Evolutionary conservation across 371 early-diverging fungal species (phyloP), one percentile per base, ranked within the genome.

Genomic region (Enterocytospora artemiae): DNA sequence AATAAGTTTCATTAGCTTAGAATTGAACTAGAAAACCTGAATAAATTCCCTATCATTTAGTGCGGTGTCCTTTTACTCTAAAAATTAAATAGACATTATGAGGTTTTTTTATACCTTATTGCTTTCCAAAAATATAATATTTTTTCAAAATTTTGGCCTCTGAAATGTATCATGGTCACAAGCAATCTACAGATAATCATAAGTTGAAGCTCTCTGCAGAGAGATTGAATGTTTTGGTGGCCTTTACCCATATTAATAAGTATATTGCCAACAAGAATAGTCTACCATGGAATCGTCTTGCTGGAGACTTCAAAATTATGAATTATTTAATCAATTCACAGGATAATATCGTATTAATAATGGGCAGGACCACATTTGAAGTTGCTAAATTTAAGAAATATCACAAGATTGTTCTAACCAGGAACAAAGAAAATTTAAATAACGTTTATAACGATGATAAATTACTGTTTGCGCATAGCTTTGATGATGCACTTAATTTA

Each of bases 361-460:
- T 65, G 34, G 65, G 65, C 12, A 58, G 59, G 31, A 56, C 24
- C 12, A 65, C 65, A 14, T 55, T 49, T 51, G 65, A 65, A 52
- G 16, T 34, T 12, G 56, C 56, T 2, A 58, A 36, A 28, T 16
- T 28, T 3, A 57, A 12, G 18, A 34, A 9, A 7, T 16, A 41
- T 16, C 25, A 20, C 9, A 39, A 44, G 7, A 64, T 61, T 46
- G 64, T 64, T 2, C 18, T 64, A 20, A 41, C 32, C 7, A 43
- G 44, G n/a, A 41, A 64, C 2, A 9, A 4, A 46, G 5, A 59
- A 5, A 20, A 39, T 37, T n/a, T n/a, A n/a, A n/a, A n/a, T n/a
- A n/a, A n/a, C n/a, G n/a, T n/a, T n/a, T n/a, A n/a, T n/a, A 25
- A 28, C 22, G 14, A 4, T 32, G 20, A 34, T 7, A 43, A 49